Evolutionary conservation across 192 early-diverging fungal species (phyloP), one percentile per base, ranked within the genome.

Genomic region (Lobosporangium transversale): DNA sequence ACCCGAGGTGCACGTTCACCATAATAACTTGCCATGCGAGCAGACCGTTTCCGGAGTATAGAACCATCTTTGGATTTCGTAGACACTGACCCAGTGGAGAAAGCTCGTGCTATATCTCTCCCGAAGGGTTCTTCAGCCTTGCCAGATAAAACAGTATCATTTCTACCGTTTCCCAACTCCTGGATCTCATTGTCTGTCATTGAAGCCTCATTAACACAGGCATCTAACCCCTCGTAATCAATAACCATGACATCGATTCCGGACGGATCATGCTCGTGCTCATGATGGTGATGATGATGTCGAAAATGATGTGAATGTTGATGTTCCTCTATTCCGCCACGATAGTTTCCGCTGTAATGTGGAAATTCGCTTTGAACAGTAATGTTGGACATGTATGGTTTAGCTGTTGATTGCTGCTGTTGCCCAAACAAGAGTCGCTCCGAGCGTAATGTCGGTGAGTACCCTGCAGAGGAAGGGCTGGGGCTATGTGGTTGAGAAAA

Each of bases 221-320:
- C 62, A 20, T 82, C 76, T 27, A 82, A 66, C 8, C 70, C 70
- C 23, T 68, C 81, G n/a, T 75, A 82, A 54, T 82, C 81, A 26
- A 82, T 64, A 2, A 44, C 37, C 54, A 64, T 61, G 31, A n/a
- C 59, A 44, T 56, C 32, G 2, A 31, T 24, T 4, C 54, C 54
- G 18, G 35, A 51, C 31, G 21, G 51, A 9, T 64, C 36, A 7
- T 65, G 54, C 7, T 59, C 58, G 12, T 29, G 21, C 11, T 60
- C 33, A n/a, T 35, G 33, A 2, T 57, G 61, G 48, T 67, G 64
- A 10, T 14, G 47, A 21, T 62, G 73, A 23, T 52, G 58, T 29
- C 20, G 12, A 29, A 43, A 58, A 9, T 49, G 53, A 10, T 47
- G 18, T 24, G 21, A 43, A 23, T n/a, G 8, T 18, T 44, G 65